Base-by-base conservation (phyloP, 176 grass and related monocot genomes). In the Zea mays region DNA sequence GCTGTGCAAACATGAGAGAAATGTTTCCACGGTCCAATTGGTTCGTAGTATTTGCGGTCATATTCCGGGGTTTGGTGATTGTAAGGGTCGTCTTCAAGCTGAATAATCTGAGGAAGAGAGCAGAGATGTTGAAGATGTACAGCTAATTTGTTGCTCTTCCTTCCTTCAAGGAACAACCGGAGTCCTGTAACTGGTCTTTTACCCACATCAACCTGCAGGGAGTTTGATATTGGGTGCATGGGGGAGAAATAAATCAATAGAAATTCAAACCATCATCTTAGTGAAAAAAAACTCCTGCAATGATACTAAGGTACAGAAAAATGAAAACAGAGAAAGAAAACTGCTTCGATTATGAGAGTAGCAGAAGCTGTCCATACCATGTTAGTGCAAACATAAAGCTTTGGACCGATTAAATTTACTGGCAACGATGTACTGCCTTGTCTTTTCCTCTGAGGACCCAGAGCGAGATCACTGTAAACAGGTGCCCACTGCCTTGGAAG, bases 401-500 rank as follows among this genome's bases (percentile, higher is more conserved):
- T 98, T 68, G 95, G 95, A 73, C 95, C 95, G 44, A 98, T 90
- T 74, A 98, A 85, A 74, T 85, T 88, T 73, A 98, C 86, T 60
- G 90, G 96, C 57, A 98, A 93, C 71, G 91, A 94, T 81, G 87
- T 77, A 84, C 78, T 94, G 68, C 71, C 86, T 73, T 98, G 89
- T 56, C 83, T 89, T 90, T 71, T 98, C 67, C 83, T 85, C 71
- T 98, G 96, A 82, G 92, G 96, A 59, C 96, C 96, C 57, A 98
- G 87, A 62, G 96, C 89, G 7, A 98, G 85, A 64, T 98, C 96
- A 62, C 87, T 81, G 17, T 98, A 94, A 72, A 98, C 89, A 80
- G 96, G 96, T 33, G 96, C 96, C 96, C 96, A 98, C 62, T 98
- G 96, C 70, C 92, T 90, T 75, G 91, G 92, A 83, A 98, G 85